Conservation (phyloP, 306 rosid species). For the Myrica gale region DNA sequence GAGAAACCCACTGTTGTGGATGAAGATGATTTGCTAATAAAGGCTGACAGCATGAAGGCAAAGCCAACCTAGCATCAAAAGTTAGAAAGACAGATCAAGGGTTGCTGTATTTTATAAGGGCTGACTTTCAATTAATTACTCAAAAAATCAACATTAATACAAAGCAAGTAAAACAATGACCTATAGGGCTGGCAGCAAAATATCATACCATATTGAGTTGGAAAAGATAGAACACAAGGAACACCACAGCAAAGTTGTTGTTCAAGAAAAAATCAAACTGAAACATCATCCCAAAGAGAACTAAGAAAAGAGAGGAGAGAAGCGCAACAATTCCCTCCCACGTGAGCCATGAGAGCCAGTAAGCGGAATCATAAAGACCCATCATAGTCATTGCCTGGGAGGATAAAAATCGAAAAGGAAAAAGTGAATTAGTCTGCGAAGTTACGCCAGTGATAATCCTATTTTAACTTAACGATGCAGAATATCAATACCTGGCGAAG, state of each 20-base stretch:
- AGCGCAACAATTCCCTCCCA: constrained; percentile 72
- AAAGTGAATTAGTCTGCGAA: not conserved
- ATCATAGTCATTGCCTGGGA: constrained; percentile 82
- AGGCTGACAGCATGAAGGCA: constrained; percentile 83
- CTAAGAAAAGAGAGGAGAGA: constrained; percentile 67
- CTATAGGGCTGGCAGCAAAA: constrained; percentile 14
- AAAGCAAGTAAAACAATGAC: constrained; percentile 5
- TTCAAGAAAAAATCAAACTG: constrained; percentile 73
- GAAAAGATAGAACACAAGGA: constrained; percentile 76
- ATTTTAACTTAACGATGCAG: not conserved
- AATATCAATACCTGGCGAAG: constrained; percentile 71
- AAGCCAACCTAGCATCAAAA: constrained; percentile 61
- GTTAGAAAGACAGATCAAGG: constrained; percentile 9
- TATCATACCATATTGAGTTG: constrained; percentile 78
- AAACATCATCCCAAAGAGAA: constrained; percentile 87
- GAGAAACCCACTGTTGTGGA: constrained; percentile 72
- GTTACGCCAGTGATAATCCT: not conserved
- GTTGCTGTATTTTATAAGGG: not conserved
- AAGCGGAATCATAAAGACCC: constrained; percentile 90
- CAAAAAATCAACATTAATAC: constrained; percentile 12
- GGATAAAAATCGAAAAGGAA: constrained; percentile 15
- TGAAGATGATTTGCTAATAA: constrained; percentile 74
- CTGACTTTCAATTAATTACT: not conserved
- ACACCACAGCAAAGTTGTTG: constrained; percentile 57
- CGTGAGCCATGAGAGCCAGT: constrained; percentile 88